phyloP scores from a whole-genome alignment of 106 monocot species.

The Triglochin maritima region DNA sequence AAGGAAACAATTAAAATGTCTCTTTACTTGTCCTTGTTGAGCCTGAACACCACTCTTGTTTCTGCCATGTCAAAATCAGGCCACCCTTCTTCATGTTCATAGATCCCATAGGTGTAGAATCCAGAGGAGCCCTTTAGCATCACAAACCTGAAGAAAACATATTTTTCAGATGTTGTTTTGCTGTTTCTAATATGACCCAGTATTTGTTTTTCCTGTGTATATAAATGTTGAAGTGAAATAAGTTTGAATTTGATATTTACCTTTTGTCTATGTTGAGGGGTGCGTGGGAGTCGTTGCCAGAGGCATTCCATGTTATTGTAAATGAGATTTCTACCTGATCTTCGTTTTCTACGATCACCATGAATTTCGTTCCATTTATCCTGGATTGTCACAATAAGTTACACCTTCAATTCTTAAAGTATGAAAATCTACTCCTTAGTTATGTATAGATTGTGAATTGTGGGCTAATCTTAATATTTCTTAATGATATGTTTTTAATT shows the following conservation, averaged over 20 bases:
- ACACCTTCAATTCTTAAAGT: no score
- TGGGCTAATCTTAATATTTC: no score
- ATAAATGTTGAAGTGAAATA: no score
- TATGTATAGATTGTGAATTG: no score
- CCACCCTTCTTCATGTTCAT: conserved; percentile 13
- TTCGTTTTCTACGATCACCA: conserved; percentile 12
- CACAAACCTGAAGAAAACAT: conserved; percentile 10
- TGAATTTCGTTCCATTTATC: conserved; percentile 11
- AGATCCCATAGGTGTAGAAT: conserved; percentile 19
- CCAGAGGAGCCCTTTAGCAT: conserved; percentile 11
- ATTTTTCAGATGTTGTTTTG: neutral
- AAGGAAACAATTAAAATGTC: no score
- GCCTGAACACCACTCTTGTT: conserved; percentile 17
- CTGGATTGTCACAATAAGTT: no score
- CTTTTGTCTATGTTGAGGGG: conserved; percentile 18
- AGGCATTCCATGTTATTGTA: conserved; percentile 6
- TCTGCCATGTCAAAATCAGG: conserved; percentile 21
- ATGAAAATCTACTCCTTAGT: no score
- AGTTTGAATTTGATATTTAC: neutral
- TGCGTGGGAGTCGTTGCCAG: conserved; percentile 1
- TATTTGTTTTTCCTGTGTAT: no score
- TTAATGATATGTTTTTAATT: no score
- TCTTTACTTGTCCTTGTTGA: conserved; percentile 15
- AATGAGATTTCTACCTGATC: conserved; percentile 20
- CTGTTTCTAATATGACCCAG: neutral